phyloP scores from a whole-genome alignment of 257 asterid genomes.

The Ilex aquifolium region DNA sequence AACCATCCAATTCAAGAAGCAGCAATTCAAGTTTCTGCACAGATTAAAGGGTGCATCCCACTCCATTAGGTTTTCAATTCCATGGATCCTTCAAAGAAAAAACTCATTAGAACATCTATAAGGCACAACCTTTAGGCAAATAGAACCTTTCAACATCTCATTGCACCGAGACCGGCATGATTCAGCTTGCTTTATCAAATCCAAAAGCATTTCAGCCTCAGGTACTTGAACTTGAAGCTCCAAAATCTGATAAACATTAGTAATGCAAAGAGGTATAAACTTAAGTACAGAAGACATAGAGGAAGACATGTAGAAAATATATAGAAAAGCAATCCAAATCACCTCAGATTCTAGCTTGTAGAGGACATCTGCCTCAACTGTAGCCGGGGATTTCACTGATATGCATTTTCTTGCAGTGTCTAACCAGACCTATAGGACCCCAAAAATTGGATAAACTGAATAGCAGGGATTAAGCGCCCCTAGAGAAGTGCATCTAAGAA shows the following conservation, averaged over 20 bases:
- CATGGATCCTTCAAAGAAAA: conserved; percentile 12
- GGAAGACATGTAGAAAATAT: conserved; percentile 1
- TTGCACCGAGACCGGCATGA: conserved; percentile 61
- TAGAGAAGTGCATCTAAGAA: no score
- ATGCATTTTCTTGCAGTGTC: conserved; percentile 53
- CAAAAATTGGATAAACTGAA: conserved; percentile 3
- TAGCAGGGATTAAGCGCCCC: no score
- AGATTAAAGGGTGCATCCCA: conserved; percentile 8
- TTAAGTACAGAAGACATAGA: conserved; percentile 1
- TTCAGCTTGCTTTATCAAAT: conserved; percentile 48
- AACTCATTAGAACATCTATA: conserved; percentile 8
- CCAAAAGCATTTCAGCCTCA: conserved; percentile 49
- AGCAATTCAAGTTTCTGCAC: conserved; percentile 60
- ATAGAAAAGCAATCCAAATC: conserved; percentile 9
- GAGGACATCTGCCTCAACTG: conserved; percentile 58
- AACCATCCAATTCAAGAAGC: conserved; percentile 54
- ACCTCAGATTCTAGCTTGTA: conserved; percentile 81
- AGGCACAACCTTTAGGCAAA: conserved; percentile 56
- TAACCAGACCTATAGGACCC: conserved; percentile 58
- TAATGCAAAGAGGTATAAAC: conserved; percentile 8
- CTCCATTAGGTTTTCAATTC: conserved; percentile 15
- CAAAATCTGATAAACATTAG: conserved; percentile 34
- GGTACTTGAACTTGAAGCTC: conserved; percentile 70
- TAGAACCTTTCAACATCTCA: conserved; percentile 54
- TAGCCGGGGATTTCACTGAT: conserved; percentile 46